Conservation (phyloP, 225 moss, liverwort and hornwort genomes). For the Thuidium tamariscinum region DNA sequence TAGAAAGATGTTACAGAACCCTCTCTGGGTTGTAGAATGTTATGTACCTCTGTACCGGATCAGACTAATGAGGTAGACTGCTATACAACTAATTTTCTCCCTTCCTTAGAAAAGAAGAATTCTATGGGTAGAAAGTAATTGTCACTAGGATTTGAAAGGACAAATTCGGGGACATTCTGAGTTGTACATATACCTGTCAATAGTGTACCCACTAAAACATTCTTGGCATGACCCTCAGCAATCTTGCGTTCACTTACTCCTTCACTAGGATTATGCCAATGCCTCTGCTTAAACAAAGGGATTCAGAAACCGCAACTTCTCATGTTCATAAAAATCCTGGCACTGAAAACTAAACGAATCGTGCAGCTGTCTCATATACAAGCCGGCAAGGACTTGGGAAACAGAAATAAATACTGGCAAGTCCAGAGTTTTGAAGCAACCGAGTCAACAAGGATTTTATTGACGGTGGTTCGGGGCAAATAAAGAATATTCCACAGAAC, state of each 20-base stretch:
- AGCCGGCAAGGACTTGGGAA: neutral
- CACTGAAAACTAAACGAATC: neutral
- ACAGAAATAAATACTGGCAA: neutral
- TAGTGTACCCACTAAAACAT: neutral
- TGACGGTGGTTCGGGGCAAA: fast-evolving
- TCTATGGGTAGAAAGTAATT: neutral
- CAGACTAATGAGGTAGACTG: neutral
- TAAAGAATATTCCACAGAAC: too few relatives aligned
- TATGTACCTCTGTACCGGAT: neutral
- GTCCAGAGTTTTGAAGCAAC: neutral
- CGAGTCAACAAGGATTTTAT: neutral
- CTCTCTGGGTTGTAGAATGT: neutral
- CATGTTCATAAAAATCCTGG: neutral
- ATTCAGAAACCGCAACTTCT: neutral
- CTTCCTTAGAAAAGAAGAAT: neutral
- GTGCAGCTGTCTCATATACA: neutral
- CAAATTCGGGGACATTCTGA: neutral
- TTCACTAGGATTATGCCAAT: neutral
- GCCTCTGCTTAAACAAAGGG: neutral
- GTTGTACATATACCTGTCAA: neutral
- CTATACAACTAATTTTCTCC: neutral
- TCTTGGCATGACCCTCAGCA: neutral
- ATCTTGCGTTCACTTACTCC: neutral
- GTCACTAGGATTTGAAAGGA: neutral
- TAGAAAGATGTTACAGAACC: neutral